Evolutionary conservation across 148 eudicot genomes (phyloP), one percentile per base, ranked within the genome.

Genomic region (Vaccinium myrtillus): DNA sequence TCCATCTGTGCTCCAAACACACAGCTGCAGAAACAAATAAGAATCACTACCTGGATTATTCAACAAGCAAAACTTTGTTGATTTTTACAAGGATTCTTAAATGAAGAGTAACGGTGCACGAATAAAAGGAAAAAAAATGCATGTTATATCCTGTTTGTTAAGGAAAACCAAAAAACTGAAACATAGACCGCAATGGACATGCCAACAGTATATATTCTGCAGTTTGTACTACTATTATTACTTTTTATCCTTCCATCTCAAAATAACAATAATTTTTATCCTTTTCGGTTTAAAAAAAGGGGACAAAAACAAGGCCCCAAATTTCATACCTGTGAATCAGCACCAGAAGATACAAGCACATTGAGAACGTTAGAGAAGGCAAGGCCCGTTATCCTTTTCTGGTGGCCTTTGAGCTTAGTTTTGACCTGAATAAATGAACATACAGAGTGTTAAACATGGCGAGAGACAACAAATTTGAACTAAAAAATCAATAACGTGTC

Each of bases 281-380:
- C 39, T 13, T 25, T 12, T 0, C 43, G 12, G 12, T n/a, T n/a
- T 63, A 23, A n/a, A 27, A 82, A 82, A 5, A 32, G 8, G 14
- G 74, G 39, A 70, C 58, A 23, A 16, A 19, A 13, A 30, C 14
- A 53, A 50, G 49, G 25, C 51, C 67, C 61, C 79, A 11, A 54
- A 67, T 4, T 70, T 50, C 83, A 71, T 86, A 94, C 98, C 98
- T 94, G 95, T 86, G 93, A 90, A 90, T 94, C 98, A 83, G 95
- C 94, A 58, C 98, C 98, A 12, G 98, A 92, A 87, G 98, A 94
- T 79, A 94, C 92, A 84, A 94, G 93, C 82, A 94, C 93, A 79
- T 93, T 92, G 73, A 88, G 91, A 80, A 88, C 89, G 84, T 83
- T 90, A 36, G 96, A 93, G 88, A 94, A 94, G 73, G 98, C 94